These are phyloP conservation scores for Lactifluus pinguis DNA, from an alignment of 768 basidiomycete species.

Conservation along the genomic window DNA sequence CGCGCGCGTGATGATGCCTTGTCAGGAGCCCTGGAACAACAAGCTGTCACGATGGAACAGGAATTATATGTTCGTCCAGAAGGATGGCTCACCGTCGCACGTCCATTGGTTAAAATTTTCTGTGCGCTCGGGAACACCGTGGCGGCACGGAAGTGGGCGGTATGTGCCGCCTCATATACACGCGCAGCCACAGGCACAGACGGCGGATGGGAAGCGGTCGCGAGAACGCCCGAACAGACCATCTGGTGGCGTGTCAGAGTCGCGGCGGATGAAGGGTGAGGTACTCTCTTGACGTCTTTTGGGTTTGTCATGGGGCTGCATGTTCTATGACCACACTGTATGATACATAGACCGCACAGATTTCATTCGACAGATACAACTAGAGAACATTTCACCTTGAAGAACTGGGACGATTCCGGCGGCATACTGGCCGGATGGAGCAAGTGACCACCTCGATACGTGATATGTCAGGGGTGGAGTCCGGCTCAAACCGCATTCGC, in stretches of 20 bases:
- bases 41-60: not conserved
- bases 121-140: constrained; percentile 1
- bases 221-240: constrained; percentile 6
- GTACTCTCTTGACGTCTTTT: not conserved
- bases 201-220: constrained; percentile 13
- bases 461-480: not conserved
- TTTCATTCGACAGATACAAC: not conserved
- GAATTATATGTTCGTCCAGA: constrained; percentile 1
- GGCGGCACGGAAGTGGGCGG: constrained; percentile 5
- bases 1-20: not conserved
- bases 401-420: not conserved
- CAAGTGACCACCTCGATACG: not conserved
- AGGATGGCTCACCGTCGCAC: constrained; percentile 4
- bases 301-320: not conserved
- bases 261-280: not conserved
- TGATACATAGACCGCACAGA: not conserved
- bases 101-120: not conserved
- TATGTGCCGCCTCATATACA: constrained; percentile 7
- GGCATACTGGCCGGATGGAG: not conserved
- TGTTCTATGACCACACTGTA: not conserved
- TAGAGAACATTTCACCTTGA: not conserved
- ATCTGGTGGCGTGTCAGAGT: constrained; percentile 6
- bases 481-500: not conserved
- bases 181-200: constrained; percentile 9
- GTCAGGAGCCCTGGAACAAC: not conserved